Conservation (phyloP, 1,284 basidiomycete species). For the Neonothopanus nambi region DNA sequence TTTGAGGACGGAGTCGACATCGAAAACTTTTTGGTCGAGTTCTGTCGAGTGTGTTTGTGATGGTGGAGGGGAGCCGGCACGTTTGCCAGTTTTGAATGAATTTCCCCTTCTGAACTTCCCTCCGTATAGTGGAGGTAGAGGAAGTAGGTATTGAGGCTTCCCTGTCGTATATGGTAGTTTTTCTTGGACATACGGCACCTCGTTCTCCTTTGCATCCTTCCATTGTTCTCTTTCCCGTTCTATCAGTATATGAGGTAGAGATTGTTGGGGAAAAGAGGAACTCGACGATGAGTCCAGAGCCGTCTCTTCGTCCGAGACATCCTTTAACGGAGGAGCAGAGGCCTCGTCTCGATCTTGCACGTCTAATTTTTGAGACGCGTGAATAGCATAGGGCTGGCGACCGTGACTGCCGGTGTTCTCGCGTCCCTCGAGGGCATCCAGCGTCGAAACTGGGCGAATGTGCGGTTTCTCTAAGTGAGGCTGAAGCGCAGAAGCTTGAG, state of each 20-base stretch:
- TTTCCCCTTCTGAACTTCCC: slow-evolving; percentile 14
- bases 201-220: not conserved
- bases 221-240: not conserved
- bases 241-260: not conserved
- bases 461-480: no score
- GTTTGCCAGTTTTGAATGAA: slow-evolving; percentile 3
- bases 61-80: not conserved
- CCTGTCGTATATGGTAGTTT: slow-evolving; percentile 9
- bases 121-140: slow-evolving; percentile 14
- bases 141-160: slow-evolving; percentile 5
- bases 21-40: slow-evolving; percentile 1
- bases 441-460: no score
- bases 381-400: not conserved
- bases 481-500: no score
- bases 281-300: no score
- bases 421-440: no score
- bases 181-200: slow-evolving; percentile 1
- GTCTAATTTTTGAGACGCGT: not conserved
- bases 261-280: no score
- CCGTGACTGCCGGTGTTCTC: no score
- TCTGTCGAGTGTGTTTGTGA: not conserved
- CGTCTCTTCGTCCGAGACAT: no score
- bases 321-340: no score
- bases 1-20: not conserved
- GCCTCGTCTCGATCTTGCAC: not conserved